Evolutionary conservation across 2,329 filamentous ascomycete species (phyloP), one percentile per base, ranked within the genome.

Genomic region (Tolypocladium nubicola): DNA sequence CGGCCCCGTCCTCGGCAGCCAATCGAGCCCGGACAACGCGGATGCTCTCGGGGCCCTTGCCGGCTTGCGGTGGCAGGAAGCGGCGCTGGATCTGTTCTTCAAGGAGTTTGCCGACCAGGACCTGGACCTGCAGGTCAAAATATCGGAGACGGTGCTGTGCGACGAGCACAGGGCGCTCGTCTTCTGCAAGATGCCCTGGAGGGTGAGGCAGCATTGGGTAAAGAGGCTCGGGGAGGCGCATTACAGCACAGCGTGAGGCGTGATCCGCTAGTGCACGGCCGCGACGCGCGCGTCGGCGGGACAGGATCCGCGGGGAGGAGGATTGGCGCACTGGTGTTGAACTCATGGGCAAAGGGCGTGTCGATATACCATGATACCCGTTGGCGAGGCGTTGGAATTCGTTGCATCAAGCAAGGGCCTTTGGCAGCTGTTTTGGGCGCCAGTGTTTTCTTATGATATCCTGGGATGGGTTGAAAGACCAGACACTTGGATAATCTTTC

Each of bases 91-190:
- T 57, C 74, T 83, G 6, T 80, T 84, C 63, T 84, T 84, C 67
- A 73, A 75, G 38, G 81, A 84, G 59, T 84, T 84, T 64, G 69
- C 75, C 16, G 75, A 78, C 53, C 81, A 84, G 61, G 80, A 84
- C 58, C 71, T 79, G 59, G 81, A 84, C 62, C 65, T 84, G 57
- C 81, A 84, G 70, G 71, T 84, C 43, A 81, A 79, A 67, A 80
- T 84, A 39, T 80, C 80, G 0, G 81, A 84, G 66, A 80, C 80
- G 60, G 76, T 80, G 1, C 71, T 84, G 33, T 76, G 79, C n/a
- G 79, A 83, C 61, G 78, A 83, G 61, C 79, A 78, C 64, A 83
- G 82, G 65, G 82, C 81, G 37, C 79, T 84, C 74, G 76, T 84
- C 47, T 85, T 84, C 61, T 82, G 80, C 71, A 84, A 84, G 70